Percentiles rank a stretch among this genome's conserved stretches.
Conservation (phyloP, 1,284 basidiomycete species). For the Apiotrichum porosum region DNA sequence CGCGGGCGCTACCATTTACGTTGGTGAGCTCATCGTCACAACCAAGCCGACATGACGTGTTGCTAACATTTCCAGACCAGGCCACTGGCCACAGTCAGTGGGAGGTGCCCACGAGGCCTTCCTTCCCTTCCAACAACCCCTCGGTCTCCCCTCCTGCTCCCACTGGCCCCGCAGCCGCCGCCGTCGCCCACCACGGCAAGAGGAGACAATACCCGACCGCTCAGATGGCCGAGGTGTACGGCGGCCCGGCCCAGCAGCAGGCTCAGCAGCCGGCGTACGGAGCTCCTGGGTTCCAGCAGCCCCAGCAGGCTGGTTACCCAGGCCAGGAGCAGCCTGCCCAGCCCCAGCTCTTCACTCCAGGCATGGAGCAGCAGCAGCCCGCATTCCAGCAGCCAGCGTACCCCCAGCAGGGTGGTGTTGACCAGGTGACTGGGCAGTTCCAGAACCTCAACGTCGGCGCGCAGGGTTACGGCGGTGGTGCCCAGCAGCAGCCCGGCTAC, state of each 20-base stretch:
- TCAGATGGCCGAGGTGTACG: conserved; percentile 74
- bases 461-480: conserved; percentile 50
- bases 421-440: conserved; percentile 77
- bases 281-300: conserved; percentile 23
- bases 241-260: conserved; percentile 36
- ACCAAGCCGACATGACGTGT: neutral
- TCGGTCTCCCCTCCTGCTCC: conserved; percentile 20
- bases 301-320: conserved; percentile 49
- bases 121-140: conserved; percentile 21
- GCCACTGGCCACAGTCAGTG: conserved; percentile 59
- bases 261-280: conserved; percentile 27
- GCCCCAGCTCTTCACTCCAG: conserved; percentile 78
- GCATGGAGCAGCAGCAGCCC: conserved; percentile 54
- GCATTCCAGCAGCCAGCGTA: conserved; percentile 22
- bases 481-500: conserved; percentile 6
- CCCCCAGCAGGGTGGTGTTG: conserved; percentile 51
- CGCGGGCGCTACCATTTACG: conserved; percentile 2
- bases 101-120: conserved; percentile 55
- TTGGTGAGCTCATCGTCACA: neutral
- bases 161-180: conserved; percentile 40
- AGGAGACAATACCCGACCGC: conserved; percentile 85
- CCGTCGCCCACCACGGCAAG: conserved; percentile 49
- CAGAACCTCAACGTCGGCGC: conserved; percentile 72
- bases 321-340: conserved; percentile 33
- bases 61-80: conserved; percentile 32